Percentiles rank a stretch among this genome's conserved stretches.
These are phyloP conservation scores for Desmodesmus armatus DNA, from an alignment of 139 green algal genomes.

Conservation along the genomic window DNA sequence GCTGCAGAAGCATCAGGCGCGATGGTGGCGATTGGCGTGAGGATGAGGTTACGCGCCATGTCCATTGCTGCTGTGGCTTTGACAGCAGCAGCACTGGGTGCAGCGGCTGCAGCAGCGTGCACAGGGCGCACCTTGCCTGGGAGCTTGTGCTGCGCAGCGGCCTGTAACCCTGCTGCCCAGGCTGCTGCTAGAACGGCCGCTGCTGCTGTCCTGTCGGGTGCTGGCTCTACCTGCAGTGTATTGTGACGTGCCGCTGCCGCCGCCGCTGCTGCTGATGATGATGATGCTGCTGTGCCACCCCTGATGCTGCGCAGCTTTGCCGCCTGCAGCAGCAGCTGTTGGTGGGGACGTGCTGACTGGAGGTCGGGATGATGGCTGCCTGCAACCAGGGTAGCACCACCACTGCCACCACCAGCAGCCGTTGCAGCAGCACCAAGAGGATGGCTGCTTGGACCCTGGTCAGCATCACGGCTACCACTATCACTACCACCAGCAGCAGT, in stretches of 20 bases:
- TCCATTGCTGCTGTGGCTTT: too few species aligned
- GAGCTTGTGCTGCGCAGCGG: not conserved
- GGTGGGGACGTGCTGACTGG: not conserved
- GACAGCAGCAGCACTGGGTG: too few species aligned
- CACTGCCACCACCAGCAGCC: not conserved
- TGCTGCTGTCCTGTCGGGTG: not conserved
- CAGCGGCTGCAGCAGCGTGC: not conserved
- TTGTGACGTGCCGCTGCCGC: too few species aligned
- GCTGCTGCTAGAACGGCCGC: not conserved
- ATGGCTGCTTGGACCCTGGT: not conserved
- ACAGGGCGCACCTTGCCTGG: not conserved
- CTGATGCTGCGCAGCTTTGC: not conserved
- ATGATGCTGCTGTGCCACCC: not conserved
- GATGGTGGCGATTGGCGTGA: too few species aligned
- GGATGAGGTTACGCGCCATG: too few species aligned
- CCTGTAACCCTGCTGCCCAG: not conserved
- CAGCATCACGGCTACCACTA: not conserved
- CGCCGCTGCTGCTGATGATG: not conserved
- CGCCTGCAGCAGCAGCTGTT: not conserved
- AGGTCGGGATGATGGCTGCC: not conserved
- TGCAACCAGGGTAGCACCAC: not conserved
- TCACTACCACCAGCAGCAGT: not conserved
- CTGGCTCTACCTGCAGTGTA: too few species aligned
- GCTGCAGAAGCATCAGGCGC: too few species aligned
- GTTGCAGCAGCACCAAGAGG: not conserved